Evolutionary conservation across 75 land plant species (phyloP), one percentile per base, ranked within the genome.

Genomic region (Cunninghamia lanceolata): DNA sequence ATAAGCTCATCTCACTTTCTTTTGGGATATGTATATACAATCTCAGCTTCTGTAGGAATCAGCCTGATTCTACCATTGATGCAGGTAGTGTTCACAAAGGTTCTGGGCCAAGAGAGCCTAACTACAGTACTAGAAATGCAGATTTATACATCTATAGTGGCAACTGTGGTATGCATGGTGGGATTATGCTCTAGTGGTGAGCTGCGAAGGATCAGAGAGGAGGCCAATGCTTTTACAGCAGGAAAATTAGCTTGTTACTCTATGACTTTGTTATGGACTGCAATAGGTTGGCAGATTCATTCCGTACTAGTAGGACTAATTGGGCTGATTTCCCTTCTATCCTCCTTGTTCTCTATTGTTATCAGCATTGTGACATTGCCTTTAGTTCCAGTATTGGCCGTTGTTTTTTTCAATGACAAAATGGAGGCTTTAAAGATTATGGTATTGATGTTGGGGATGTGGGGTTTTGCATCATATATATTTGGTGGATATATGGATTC

Each of bases 101-200:
- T 93, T 6, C 21, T 89, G 0, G 85, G 84, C 66, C 85, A 36
- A 66, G 82, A 90, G 35, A 85, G 87, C 3, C 86, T 91, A 30
- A 19, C 45, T 3, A 86, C 86, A 0, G 17, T 84, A 2, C 84
- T 90, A n/a, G 93, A 93, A 4, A 80, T 89, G 0, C 0, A 35
- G 17, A 85, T 76, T 10, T 53, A 83, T 15, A 9, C 87, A 9
- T n/a, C n/a, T n/a, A n/a, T n/a, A n/a, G n/a, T n/a, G n/a, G n/a
- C n/a, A n/a, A n/a, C n/a, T n/a, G n/a, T n/a, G n/a, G n/a, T n/a
- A n/a, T n/a, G n/a, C n/a, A n/a, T n/a, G n/a, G n/a, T n/a, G n/a
- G n/a, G n/a, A 82, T 87, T 94, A 32, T 89, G 89, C 35, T 87
- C 87, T 4, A 90, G 90, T 42, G 88, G 92, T 5, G 95, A 94